These are phyloP conservation scores for Mycosphaerella arachidis DNA, from an alignment of 2,329 filamentous ascomycete species.

Conservation along the genomic window DNA sequence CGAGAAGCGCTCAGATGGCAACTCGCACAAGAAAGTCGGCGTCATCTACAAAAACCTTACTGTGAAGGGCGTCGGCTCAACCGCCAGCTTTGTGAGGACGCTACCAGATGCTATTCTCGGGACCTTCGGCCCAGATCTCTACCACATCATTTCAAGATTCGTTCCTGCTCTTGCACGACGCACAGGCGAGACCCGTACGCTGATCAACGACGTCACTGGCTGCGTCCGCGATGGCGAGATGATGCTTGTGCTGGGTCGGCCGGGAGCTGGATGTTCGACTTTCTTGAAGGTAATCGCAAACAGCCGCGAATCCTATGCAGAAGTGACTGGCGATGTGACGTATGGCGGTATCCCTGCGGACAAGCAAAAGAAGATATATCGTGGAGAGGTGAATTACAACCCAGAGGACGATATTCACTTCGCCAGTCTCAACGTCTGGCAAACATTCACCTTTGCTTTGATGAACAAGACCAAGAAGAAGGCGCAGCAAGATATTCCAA, in stretches of 20 bases:
- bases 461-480: slow-evolving; percentile 70
- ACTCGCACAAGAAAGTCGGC: slow-evolving; percentile 70
- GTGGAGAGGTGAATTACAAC: slow-evolving; percentile 75
- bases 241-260: slow-evolving; percentile 68
- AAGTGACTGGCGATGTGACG: slow-evolving; percentile 63
- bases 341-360: slow-evolving; percentile 68
- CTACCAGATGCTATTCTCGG: slow-evolving; percentile 69
- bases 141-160: slow-evolving; percentile 55
- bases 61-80: slow-evolving; percentile 65
- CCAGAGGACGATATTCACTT: slow-evolving; percentile 74
- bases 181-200: slow-evolving; percentile 47
- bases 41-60: slow-evolving; percentile 72
- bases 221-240: slow-evolving; percentile 62
- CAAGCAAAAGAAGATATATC: slow-evolving; percentile 63
- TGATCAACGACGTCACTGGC: slow-evolving; percentile 65
- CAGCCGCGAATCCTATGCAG: slow-evolving; percentile 60
- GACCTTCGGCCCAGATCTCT: slow-evolving; percentile 77
- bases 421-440: slow-evolving; percentile 68
- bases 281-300: slow-evolving; percentile 74
- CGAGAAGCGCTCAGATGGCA: slow-evolving; percentile 64
- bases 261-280: slow-evolving; percentile 70
- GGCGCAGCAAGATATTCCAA: slow-evolving; percentile 57
- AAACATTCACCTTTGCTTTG: slow-evolving; percentile 70
- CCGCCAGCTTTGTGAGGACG: slow-evolving; percentile 65
- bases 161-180: slow-evolving; percentile 49